phyloP scores from a whole-genome alignment of 2,329 filamentous ascomycete genomes.

The Cladosporium sp. region DNA sequence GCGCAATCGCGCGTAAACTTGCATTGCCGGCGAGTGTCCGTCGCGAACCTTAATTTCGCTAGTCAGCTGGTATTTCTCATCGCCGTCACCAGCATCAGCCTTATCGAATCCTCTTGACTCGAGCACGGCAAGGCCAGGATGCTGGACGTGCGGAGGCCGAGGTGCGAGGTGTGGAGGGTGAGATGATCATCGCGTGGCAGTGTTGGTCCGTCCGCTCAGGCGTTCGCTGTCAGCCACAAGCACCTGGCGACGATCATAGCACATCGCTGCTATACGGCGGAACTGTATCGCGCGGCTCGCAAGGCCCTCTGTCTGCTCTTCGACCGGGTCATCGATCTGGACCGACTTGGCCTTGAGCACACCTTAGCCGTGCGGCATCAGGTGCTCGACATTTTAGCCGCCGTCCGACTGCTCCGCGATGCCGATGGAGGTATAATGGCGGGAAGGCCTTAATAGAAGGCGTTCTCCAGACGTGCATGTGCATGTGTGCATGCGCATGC shows the following conservation, averaged over 20 bases:
- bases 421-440: not conserved
- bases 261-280: not conserved
- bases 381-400: no score
- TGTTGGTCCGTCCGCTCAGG: not conserved
- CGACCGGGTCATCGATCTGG: not conserved
- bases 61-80: not conserved
- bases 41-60: not conserved
- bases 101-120: not conserved
- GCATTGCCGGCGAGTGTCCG: not conserved
- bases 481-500: not conserved
- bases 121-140: not conserved
- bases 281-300: not conserved
- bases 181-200: slow-evolving; percentile 4
- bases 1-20: slow-evolving; percentile 1
- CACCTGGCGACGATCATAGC: not conserved
- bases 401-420: not conserved
- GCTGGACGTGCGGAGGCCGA: not conserved
- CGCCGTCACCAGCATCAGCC: not conserved
- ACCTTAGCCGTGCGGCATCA: no score
- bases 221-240: not conserved
- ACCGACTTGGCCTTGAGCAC: not conserved
- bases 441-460: not conserved
- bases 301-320: not conserved
- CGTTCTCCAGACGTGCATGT: slow-evolving; percentile 3
- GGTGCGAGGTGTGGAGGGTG: not conserved